Evolutionary conservation across 2,329 filamentous ascomycete species (phyloP).

Genomic region (Curvularia lunata): DNA sequence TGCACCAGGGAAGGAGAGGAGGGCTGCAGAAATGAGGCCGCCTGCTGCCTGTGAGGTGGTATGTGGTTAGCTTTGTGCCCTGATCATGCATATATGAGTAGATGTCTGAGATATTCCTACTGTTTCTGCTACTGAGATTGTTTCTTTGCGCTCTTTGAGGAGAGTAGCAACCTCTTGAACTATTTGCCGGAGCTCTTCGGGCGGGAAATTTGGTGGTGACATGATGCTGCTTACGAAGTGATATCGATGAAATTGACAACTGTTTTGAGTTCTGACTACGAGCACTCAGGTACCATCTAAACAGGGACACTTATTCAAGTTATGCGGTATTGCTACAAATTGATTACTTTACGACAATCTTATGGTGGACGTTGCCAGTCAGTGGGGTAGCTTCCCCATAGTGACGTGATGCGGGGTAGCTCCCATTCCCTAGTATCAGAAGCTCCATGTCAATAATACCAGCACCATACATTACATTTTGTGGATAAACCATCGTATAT

Average conservation of each 20-base stretch:
- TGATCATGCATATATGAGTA: too few species aligned
- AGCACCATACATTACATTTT: too few species aligned
- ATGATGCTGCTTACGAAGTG: constrained; percentile 20
- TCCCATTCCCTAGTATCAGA: background rate
- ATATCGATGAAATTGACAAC: background rate
- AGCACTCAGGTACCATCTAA: background rate
- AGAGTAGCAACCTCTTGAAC: constrained; percentile 59
- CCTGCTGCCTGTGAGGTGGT: constrained; percentile 61
- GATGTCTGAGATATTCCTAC: constrained; percentile 43
- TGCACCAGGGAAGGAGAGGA: constrained; percentile 66
- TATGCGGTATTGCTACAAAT: constrained; percentile 7
- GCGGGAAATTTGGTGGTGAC: constrained; percentile 49
- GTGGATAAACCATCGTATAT: background rate
- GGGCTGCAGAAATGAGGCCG: constrained; percentile 64
- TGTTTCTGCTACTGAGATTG: constrained; percentile 67
- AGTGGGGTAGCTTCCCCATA: constrained; percentile 25
- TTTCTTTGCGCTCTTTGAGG: constrained; percentile 63
- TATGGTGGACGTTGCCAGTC: constrained; percentile 3
- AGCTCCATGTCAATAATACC: background rate
- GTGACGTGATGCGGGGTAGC: constrained; percentile 33
- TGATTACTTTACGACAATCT: background rate
- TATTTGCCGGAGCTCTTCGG: constrained; percentile 51
- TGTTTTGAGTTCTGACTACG: background rate
- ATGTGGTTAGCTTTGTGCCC: background rate
- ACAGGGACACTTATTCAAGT: background rate